Percentiles rank a stretch among this genome's conserved stretches.
These are phyloP conservation scores for Neurospora sp. DNA, from an alignment of 495 filamentous ascomycete genomes.

Conservation along the genomic window DNA sequence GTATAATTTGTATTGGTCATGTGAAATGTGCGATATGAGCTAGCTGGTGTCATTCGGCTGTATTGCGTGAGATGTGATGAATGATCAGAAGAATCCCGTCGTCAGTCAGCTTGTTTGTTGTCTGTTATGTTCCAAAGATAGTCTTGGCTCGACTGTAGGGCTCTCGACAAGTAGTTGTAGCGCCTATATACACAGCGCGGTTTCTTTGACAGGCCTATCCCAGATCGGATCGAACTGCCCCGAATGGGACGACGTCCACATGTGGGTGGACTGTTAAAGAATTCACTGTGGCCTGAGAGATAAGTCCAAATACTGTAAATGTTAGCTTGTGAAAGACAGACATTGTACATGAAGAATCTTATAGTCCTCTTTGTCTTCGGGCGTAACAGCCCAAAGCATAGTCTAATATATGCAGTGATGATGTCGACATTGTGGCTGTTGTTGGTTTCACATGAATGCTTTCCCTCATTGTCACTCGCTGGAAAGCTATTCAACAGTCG, in stretches of 20 bases:
- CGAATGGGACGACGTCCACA: background rate
- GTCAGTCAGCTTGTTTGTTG: background rate
- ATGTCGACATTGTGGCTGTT: background rate
- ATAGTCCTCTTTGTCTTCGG: background rate
- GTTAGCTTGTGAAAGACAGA: background rate
- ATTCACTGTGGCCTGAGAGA: background rate
- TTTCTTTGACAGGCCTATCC: background rate
- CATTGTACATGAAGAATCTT: background rate
- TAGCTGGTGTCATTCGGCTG: background rate
- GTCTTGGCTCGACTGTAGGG: background rate
- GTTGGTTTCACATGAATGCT: background rate
- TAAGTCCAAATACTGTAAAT: background rate
- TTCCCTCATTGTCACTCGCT: background rate
- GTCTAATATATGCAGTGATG: too few species aligned
- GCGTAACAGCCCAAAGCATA: background rate
- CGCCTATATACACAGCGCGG: background rate
- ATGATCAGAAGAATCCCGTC: background rate
- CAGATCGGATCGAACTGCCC: background rate
- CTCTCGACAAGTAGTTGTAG: background rate
- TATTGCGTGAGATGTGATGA: background rate
- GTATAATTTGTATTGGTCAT: background rate
- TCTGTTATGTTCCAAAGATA: background rate
- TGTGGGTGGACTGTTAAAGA: background rate
- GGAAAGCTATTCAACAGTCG: background rate
- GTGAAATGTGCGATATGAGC: background rate